Conservation (phyloP, 2,329 filamentous ascomycete genomes). For the Aphanocladium album region DNA sequence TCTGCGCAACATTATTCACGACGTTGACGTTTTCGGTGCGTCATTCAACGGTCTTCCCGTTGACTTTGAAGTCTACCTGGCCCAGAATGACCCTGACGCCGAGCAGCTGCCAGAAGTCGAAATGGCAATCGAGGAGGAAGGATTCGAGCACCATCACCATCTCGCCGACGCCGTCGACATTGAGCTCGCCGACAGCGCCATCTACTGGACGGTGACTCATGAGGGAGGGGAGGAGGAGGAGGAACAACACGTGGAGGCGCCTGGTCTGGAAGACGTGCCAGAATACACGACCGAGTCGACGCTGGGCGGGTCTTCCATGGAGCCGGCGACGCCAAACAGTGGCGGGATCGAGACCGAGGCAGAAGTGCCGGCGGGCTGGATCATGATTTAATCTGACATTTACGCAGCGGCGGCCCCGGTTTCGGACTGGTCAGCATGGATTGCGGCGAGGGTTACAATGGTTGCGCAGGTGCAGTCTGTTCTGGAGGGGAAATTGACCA, state of each 20-base stretch:
- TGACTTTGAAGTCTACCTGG: slow-evolving; percentile 28
- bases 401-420: too few relatives aligned
- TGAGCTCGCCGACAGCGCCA: slow-evolving; percentile 20
- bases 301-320: neutral
- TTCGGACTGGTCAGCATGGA: too few relatives aligned
- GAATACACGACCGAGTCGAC: neutral
- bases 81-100: slow-evolving; percentile 22
- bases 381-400: neutral
- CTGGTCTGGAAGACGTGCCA: neutral
- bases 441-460: too few relatives aligned
- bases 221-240: neutral
- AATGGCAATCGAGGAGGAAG: slow-evolving; percentile 24
- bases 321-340: neutral
- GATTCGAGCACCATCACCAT: slow-evolving; percentile 22
- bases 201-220: slow-evolving; percentile 16
- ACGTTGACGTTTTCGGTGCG: slow-evolving; percentile 21
- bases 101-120: slow-evolving; percentile 25
- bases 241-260: neutral
- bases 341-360: neutral
- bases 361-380: neutral
- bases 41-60: slow-evolving; percentile 9
- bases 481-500: too few relatives aligned
- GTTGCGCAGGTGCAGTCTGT: too few relatives aligned
- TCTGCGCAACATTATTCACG: slow-evolving; percentile 24
- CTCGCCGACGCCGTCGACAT: slow-evolving; percentile 22